A percentile compares a stretch with the other conserved stretches of the same genome.
Evolutionary conservation across 257 asterid species (phyloP).

Genomic region (Nicotiana noctiflora): DNA sequence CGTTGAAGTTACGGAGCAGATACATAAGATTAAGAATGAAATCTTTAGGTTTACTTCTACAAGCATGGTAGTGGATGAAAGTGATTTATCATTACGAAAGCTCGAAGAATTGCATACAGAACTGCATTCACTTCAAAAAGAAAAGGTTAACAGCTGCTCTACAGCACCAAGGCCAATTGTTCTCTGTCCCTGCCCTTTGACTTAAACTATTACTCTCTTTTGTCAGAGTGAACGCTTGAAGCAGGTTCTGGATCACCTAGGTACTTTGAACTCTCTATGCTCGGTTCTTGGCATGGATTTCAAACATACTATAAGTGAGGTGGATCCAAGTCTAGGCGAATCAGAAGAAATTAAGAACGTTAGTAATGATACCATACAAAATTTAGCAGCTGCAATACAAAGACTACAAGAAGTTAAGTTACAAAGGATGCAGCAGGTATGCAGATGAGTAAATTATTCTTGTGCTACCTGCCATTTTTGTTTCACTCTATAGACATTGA

Average conservation of each 20-base stretch:
- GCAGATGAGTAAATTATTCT: neutral
- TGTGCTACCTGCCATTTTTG: neutral
- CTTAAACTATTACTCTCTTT: neutral
- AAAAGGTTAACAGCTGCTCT: constrained; percentile 51
- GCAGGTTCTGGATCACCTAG: constrained; percentile 59
- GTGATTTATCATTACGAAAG: constrained; percentile 71
- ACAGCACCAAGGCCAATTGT: neutral
- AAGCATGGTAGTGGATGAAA: constrained; percentile 48
- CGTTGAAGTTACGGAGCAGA: constrained; percentile 56
- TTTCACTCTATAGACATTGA: constrained; percentile 7
- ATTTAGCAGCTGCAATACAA: constrained; percentile 55
- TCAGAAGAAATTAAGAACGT: constrained; percentile 55
- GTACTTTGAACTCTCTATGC: constrained; percentile 61
- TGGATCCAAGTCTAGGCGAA: constrained; percentile 79
- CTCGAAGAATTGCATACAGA: constrained; percentile 76
- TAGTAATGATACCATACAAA: constrained; percentile 58
- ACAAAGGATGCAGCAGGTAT: constrained; percentile 90
- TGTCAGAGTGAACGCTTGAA: constrained; percentile 82
- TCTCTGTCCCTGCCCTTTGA: neutral
- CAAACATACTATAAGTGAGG: constrained; percentile 52
- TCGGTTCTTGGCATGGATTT: constrained; percentile 87
- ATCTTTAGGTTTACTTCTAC: constrained; percentile 33
- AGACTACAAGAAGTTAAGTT: constrained; percentile 57
- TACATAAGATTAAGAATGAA: constrained; percentile 59
- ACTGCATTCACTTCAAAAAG: constrained; percentile 71